Base-by-base conservation (phyloP, 176 grass and related monocot genomes). In the Triticum monococcum region DNA sequence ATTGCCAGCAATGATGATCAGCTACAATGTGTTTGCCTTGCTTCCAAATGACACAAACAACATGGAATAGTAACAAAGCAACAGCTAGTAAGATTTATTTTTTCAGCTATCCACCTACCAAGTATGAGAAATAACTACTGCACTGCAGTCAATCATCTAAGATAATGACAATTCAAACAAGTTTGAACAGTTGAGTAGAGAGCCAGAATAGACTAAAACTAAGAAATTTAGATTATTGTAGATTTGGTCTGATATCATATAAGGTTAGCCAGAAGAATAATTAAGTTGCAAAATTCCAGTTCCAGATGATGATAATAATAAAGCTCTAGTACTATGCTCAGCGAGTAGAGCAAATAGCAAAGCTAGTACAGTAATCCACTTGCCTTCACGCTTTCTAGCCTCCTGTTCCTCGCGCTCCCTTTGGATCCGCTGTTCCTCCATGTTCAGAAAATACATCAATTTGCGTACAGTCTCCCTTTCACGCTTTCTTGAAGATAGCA, bases 401-500 rank as follows among this genome's bases (percentile, higher is more conserved):
- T 96, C 97, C 82, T 93, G 92, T 72, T 99, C 94, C 85, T 96
- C 90, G 24, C 81, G 90, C 3, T 59, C 36, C 65, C 64, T 91
- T 57, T 86, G 50, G 12, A 94, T 59, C 12, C 94, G 79, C 69
- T 99, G 88, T 83, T 99, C 92, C 82, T 99, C 97, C 64, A 88
- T 12, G 78, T 89, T 92, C 18, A 99, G 69, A 76, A 83, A 94
- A 68, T 82, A 93, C 56, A 99, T 93, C 61, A 94, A 87, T 78
- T 99, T 99, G 43, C 97, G 88, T 52, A 93, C 87, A 10, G 75
- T 94, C 76, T 99, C 97, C 56, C 90, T 88, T 89, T 94, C 97
- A 72, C 33, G 86, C 78, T 85, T 99, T 78, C 94, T 89, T 79
- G 85, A 90, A 50, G 97, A 82, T 56, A 99, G 52, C 35, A 90